A percentile compares a stretch with the other conserved stretches of the same genome.
Evolutionary conservation across 345 rosid genomes (phyloP).

Genomic region (Rhizophora mangle): DNA sequence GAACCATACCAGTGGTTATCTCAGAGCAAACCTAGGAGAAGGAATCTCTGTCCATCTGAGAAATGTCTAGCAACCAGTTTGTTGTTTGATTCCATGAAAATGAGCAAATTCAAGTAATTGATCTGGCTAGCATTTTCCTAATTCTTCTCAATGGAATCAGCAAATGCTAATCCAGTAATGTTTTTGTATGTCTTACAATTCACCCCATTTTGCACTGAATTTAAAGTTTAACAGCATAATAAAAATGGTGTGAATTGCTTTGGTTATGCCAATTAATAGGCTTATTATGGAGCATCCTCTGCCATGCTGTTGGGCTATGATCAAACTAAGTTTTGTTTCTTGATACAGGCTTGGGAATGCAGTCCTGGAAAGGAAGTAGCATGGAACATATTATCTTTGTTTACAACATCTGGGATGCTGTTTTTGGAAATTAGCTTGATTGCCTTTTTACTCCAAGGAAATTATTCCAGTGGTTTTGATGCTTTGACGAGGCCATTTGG

Average conservation of each 20-base stretch:
- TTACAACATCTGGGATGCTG: conserved; percentile 87
- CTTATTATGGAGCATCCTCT: not conserved
- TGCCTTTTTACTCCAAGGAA: conserved; percentile 89
- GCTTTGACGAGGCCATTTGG: conserved; percentile 75
- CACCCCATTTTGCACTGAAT: not conserved
- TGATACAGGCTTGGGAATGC: conserved; percentile 79
- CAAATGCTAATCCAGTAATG: not conserved
- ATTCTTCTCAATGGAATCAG: not conserved
- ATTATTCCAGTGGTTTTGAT: conserved; percentile 69
- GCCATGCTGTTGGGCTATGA: not conserved
- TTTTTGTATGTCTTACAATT: not conserved
- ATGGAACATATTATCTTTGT: conserved; percentile 81
- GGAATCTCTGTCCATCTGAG: no score
- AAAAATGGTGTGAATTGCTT: not conserved
- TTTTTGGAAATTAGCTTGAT: conserved; percentile 93
- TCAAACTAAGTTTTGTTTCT: not conserved
- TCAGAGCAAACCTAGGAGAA: no score
- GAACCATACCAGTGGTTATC: no score
- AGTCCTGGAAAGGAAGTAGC: conserved; percentile 61
- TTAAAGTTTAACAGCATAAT: not conserved
- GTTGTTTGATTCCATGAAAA: no score
- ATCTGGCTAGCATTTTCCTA: not conserved
- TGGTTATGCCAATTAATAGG: not conserved
- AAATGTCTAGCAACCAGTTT: no score
- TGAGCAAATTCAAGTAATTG: no score